Evolutionary conservation across 768 basidiomycete genomes (phyloP).

Genomic region (Suillus subaureus): DNA sequence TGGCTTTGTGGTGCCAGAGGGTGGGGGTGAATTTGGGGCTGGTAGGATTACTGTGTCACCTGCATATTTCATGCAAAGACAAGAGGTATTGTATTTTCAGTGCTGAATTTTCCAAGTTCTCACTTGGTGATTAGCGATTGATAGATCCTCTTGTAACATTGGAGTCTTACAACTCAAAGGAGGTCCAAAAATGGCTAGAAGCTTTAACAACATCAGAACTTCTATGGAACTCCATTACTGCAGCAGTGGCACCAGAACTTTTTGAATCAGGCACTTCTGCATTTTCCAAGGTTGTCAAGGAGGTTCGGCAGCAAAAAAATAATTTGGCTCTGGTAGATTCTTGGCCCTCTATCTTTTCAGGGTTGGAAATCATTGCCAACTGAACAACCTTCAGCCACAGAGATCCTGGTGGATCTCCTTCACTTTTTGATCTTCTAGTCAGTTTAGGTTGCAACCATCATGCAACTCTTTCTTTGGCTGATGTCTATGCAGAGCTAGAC

Average conservation of each 20-base stretch:
- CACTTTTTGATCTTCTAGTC: background rate
- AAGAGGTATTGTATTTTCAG: background rate
- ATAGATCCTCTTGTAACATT: background rate
- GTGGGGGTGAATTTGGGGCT: background rate
- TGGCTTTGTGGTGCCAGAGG: background rate
- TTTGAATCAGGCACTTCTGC: background rate
- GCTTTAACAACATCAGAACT: background rate
- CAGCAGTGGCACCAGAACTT: background rate
- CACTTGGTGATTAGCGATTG: too few species aligned
- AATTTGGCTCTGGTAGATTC: background rate
- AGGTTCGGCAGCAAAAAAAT: background rate
- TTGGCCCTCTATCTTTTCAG: conserved; percentile 10
- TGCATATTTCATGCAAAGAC: background rate
- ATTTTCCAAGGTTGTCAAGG: background rate
- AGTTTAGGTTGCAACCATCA: background rate
- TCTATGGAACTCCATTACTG: background rate
- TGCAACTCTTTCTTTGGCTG: background rate
- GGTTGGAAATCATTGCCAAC: conserved; percentile 8
- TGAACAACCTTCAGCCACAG: background rate
- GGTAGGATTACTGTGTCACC: background rate
- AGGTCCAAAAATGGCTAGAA: background rate
- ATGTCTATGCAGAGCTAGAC: background rate
- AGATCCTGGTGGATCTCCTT: background rate
- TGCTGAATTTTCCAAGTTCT: too few species aligned
- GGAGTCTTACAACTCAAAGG: background rate